Conservation (phyloP, 2,329 filamentous ascomycete species). For the Elsinoe australis region DNA sequence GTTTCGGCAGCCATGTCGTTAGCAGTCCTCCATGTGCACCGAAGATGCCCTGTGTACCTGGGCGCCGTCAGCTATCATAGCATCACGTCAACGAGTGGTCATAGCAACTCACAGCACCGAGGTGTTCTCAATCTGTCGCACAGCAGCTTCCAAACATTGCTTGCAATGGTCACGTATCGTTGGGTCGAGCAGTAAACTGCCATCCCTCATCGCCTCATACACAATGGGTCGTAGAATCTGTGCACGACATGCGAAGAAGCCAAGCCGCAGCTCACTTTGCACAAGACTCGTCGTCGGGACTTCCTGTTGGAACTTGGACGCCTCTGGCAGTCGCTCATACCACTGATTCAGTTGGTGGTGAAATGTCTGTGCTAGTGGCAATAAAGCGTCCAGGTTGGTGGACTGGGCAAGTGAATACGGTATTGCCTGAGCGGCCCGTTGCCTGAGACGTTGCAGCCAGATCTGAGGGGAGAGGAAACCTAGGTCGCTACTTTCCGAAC, state of each 20-base stretch:
- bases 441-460: conserved; percentile 62
- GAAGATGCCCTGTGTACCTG: conserved; percentile 73
- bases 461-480: conserved; percentile 86
- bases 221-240: conserved; percentile 84
- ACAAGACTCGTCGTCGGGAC: conserved; percentile 63
- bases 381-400: conserved; percentile 52
- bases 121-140: conserved; percentile 72
- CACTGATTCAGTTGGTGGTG: conserved; percentile 78
- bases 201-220: conserved; percentile 69
- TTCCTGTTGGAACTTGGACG: conserved; percentile 70
- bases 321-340: conserved; percentile 69
- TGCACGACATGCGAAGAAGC: conserved; percentile 78
- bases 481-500: conserved; percentile 68
- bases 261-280: conserved; percentile 68
- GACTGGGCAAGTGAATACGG: not conserved
- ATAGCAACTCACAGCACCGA: conserved; percentile 57
- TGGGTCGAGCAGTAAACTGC: conserved; percentile 62
- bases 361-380: conserved; percentile 66
- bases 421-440: conserved; percentile 28
- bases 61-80: conserved; percentile 18
- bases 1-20: conserved; percentile 77
- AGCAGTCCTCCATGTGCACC: conserved; percentile 78
- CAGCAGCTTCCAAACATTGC: conserved; percentile 71
- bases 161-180: conserved; percentile 69
- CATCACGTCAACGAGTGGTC: not conserved